Base-by-base conservation (phyloP, 495 filamentous ascomycete genomes). In the Halenospora varia region DNA sequence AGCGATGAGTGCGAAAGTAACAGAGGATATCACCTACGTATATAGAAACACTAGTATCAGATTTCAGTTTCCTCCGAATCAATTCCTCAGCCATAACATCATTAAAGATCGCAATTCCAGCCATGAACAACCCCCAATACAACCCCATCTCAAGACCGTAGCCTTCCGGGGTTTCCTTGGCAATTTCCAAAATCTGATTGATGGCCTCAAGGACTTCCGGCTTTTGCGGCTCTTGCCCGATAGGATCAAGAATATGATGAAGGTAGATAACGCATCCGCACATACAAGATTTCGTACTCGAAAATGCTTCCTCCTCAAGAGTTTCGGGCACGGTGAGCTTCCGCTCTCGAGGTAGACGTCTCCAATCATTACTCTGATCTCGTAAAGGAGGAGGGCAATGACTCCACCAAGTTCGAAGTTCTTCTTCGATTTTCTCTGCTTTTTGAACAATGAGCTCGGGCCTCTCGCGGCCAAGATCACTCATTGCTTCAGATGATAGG, bases 101-200 rank as follows among this genome's bases (percentile, higher is more conserved):
- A 39, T 66, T 66, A 40, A 66, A 66, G 15, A 60, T 47, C 17
- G 51, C 52, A 6, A 62, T 45, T 10, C 63, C 63, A 35, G 63
- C 59, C 63, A 66, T 66, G 47, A 66, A 66, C 10, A 66, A 29
- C 3, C 55, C 56, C 51, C 51, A 66, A 26, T 66, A 62, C 10
- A 62, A 39, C 1, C 59, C 63, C 59, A 66, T 62, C 39, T 66
- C 63, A 23, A 66, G 39, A 0, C 63, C 63, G 51, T 57, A 66
- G 10, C 63, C 63, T 46, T 59, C 51, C 4, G 63, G 63, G 15
- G 49, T 66, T 41, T 66, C 63, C 17, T 55, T 56, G 1, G 56
- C 59, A 51, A 60, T 62, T 20, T 62, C 56, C 10, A 66, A 20
- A 23, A 66, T 62, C 25, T 60, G 53, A 11, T 25, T 44, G 17